Conservation (phyloP, 345 rosid genomes). For the Diplotaxis tenuifolia region DNA sequence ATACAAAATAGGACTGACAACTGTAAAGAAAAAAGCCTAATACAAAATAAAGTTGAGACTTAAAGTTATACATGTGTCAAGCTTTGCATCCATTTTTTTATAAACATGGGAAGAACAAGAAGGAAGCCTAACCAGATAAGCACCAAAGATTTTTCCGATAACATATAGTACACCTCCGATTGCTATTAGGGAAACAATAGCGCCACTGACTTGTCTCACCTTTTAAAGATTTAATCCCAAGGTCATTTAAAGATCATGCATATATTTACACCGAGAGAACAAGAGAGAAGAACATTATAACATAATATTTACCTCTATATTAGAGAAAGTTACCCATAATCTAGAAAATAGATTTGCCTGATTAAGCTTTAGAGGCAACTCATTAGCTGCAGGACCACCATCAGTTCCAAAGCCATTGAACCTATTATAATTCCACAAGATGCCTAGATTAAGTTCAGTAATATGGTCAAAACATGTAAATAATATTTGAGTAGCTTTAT, state of each 20-base stretch:
- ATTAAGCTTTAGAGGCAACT: conserved; percentile 61
- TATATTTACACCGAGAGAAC: not conserved
- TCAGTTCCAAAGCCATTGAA: conserved; percentile 67
- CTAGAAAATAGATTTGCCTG: conserved; percentile 51
- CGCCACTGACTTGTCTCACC: conserved; percentile 50
- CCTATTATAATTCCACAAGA: conserved; percentile 19
- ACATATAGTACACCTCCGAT: conserved; percentile 76
- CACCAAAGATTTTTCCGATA: conserved; percentile 69
- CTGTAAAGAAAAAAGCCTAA: conserved; percentile 63
- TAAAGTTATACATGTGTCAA: not conserved
- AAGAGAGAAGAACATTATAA: not conserved
- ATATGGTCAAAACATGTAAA: not conserved
- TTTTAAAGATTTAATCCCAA: conserved; percentile 22
- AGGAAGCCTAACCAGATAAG: conserved; percentile 60
- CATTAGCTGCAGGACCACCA: conserved; percentile 89
- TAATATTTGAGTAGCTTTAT: not conserved
- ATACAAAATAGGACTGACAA: conserved; percentile 60
- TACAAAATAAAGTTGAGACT: conserved; percentile 7
- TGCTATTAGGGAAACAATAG: conserved; percentile 54
- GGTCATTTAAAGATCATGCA: not conserved
- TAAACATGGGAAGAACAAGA: conserved; percentile 11
- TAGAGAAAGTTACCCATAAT: conserved; percentile 51
- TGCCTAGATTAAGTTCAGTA: not conserved
- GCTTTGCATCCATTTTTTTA: not conserved
- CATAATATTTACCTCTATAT: conserved; percentile 52